Evolutionary conservation across 495 filamentous ascomycete genomes (phyloP).

Genomic region (Aspergillus ostianus): DNA sequence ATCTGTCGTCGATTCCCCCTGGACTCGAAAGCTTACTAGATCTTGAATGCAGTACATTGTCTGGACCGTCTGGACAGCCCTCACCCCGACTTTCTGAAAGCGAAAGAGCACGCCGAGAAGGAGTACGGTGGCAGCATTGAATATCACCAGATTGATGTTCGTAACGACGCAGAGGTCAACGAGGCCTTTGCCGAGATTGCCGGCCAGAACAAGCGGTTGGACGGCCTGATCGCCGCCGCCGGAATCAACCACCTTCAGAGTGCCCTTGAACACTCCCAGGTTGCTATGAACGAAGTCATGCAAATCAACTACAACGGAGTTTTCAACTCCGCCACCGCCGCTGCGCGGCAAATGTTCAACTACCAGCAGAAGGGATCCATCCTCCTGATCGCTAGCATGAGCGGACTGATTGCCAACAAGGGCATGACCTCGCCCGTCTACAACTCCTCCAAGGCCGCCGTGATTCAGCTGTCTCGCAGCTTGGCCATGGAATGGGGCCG

Average conservation of each 20-base stretch:
- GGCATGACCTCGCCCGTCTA: slow-evolving; percentile 66
- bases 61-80: slow-evolving; percentile 57
- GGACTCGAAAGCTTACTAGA: not conserved
- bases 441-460: slow-evolving; percentile 68
- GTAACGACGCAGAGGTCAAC: slow-evolving; percentile 55
- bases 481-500: slow-evolving; percentile 73
- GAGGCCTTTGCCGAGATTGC: slow-evolving; percentile 53
- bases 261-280: slow-evolving; percentile 65
- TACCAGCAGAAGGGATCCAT: slow-evolving; percentile 61
- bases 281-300: slow-evolving; percentile 65
- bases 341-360: slow-evolving; percentile 71
- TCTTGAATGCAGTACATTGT: slow-evolving; percentile 52
- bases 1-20: not conserved
- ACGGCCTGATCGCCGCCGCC: slow-evolving; percentile 80
- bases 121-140: slow-evolving; percentile 56
- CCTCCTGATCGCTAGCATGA: slow-evolving; percentile 76
- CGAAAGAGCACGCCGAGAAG: slow-evolving; percentile 43
- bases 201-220: slow-evolving; percentile 53
- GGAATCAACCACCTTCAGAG: slow-evolving; percentile 73
- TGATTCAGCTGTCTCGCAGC: slow-evolving; percentile 62
- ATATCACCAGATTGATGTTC: slow-evolving; percentile 65
- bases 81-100: slow-evolving; percentile 48
- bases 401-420: slow-evolving; percentile 75
- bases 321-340: slow-evolving; percentile 76
- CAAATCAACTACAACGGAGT: slow-evolving; percentile 73